Base-by-base conservation (phyloP, 2,329 filamentous ascomycete species). In the Cladosporium velox region DNA sequence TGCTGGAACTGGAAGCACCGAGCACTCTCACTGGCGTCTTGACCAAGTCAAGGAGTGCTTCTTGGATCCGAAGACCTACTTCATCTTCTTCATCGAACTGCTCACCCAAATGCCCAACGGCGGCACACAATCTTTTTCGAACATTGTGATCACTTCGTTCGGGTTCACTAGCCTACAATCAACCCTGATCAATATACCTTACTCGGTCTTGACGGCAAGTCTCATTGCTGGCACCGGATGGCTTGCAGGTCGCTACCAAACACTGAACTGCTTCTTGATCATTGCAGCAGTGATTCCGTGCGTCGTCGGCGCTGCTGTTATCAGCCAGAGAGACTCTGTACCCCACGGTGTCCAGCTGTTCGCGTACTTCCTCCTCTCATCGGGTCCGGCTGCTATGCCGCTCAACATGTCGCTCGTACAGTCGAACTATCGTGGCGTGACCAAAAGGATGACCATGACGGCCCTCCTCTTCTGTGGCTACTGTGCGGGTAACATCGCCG, bases 291-390 rank as follows among this genome's bases (percentile, higher is more conserved):
- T 85, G 14, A 81, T 70, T 8, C 67, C 59, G 73, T 74, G 35
- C 10, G 62, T 70, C 2, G 55, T 61, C 12, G 67, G 69, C 32
- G 67, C 67, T 8, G 78, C 67, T 79, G 79, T 32, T 84, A 85
- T 72, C 76, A 84, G 44, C 80, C 81, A 1, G 81, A 15, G 58
- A n/a, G 58, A 60, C 35, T 26, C n/a, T 15, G 35, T 60, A 15
- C 58, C 58, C 12, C 58, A 60, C 18, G 83, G 0, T 8, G 79
- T 81, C 1, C 83, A 85, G 67, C 79, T 88, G 0, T 81, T 87
- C 35, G 85, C 84, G 3, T 88, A 87, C 74, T 88, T 87, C 70
- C 74, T 87, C 11, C 78, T 88, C 3, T 82, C 82, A 0, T 82
- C 83, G 0, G 85, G 85, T 0, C 82, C 86, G 0, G 79, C 83